These are phyloP conservation scores for Triangularia verruculosa DNA, from an alignment of 2,329 filamentous ascomycete species.

Conservation along the genomic window DNA sequence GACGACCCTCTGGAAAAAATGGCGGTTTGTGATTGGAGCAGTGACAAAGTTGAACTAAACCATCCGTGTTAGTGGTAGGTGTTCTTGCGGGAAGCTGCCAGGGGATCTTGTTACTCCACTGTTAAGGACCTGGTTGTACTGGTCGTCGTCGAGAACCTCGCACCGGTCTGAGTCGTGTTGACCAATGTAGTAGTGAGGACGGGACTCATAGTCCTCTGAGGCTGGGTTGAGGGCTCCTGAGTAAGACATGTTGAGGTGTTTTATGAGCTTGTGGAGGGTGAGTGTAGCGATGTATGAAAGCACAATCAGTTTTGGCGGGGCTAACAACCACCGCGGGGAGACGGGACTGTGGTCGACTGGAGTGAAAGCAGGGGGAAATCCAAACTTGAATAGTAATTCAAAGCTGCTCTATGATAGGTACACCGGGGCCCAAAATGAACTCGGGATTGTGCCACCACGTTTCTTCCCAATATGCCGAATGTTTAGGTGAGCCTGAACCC, in stretches of 20 bases:
- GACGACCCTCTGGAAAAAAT: constrained; percentile 68
- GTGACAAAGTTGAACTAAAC: constrained; percentile 74
- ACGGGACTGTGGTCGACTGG: neutral
- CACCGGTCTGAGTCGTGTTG: constrained; percentile 67
- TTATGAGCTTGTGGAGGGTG: neutral
- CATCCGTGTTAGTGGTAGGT: constrained; percentile 8
- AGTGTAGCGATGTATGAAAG: neutral
- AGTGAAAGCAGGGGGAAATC: neutral
- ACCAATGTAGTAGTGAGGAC: constrained; percentile 62
- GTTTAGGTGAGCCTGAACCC: neutral
- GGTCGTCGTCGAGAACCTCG: constrained; percentile 58
- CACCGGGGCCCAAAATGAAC: neutral
- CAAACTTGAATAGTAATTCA: neutral
- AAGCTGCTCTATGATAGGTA: neutral
- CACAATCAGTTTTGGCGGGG: neutral
- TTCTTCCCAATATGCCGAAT: neutral
- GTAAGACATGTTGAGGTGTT: constrained; percentile 25
- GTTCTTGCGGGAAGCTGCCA: constrained; percentile 10
- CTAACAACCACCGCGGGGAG: constrained; percentile 1
- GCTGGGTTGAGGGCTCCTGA: constrained; percentile 28
- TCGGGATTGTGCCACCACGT: neutral
- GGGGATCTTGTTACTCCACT: constrained; percentile 58
- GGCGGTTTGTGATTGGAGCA: constrained; percentile 70
- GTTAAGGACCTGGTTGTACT: constrained; percentile 67
- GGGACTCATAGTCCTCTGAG: constrained; percentile 32